Conservation (phyloP, 768 basidiomycete genomes). For the Boletus barrowsii region DNA sequence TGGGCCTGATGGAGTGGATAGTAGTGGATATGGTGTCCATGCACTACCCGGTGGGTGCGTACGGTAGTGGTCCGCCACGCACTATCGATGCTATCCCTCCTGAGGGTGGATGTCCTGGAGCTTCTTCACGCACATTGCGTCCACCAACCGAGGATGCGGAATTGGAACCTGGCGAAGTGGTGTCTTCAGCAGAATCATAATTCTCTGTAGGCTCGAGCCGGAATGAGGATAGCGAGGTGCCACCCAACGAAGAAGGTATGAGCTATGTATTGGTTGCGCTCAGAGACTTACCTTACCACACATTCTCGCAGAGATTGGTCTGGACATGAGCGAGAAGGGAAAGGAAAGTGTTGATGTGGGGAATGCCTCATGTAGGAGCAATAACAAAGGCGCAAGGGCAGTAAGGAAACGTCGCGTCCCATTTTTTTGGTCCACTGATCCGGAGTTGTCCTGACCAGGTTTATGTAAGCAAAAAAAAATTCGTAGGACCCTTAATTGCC, state of each 20-base stretch:
- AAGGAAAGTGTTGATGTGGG: not conserved
- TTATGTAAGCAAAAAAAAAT: too few relatives aligned
- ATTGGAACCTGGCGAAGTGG: slow-evolving; percentile 27
- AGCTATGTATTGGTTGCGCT: not conserved
- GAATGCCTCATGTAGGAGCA: not conserved
- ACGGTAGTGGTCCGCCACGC: not conserved
- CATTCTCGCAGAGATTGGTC: not conserved
- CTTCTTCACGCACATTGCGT: not conserved
- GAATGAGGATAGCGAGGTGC: slow-evolving; percentile 13
- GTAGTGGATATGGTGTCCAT: not conserved
- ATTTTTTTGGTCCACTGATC: too few relatives aligned
- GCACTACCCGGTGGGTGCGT: not conserved
- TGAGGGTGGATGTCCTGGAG: not conserved
- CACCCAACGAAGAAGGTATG: slow-evolving; percentile 12
- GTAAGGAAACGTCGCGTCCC: slow-evolving; percentile 3
- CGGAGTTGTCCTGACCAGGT: too few relatives aligned
- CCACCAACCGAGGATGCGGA: slow-evolving; percentile 4
- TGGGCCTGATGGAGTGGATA: not conserved
- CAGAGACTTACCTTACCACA: not conserved
- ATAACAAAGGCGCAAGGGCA: too few relatives aligned
- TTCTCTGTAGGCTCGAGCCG: slow-evolving; percentile 24
- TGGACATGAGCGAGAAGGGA: not conserved
- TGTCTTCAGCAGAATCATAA: slow-evolving; percentile 22
- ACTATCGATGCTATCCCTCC: not conserved
- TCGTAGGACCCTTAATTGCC: too few relatives aligned